Base-by-base conservation (phyloP, 345 rosid species). In the Aquilaria yunnanensis region DNA sequence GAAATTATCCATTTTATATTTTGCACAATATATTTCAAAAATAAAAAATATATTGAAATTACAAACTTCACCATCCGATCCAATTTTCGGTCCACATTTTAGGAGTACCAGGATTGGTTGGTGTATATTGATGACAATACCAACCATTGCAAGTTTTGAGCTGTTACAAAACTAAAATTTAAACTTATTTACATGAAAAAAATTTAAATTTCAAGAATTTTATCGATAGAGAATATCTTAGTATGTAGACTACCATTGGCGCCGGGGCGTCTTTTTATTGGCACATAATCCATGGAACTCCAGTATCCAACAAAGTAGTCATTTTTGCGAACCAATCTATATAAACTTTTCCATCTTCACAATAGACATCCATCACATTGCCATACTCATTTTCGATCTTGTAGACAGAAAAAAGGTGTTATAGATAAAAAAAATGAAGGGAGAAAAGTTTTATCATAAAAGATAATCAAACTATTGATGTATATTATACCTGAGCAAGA, bases 61-160 rank as follows among this genome's bases (percentile, higher is more conserved):
- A 0, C 23, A 16, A 29, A 56, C 72, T 49, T 12, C 23, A 86
- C 94, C 85, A 88, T 14, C 91, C 91, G 3, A 83, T 80, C 91
- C 84, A 87, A 54, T 83, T 85, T 66, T 87, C 90, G 12, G 88
- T 79, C 90, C 90, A 87, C 60, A 85, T 75, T 48, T 85, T 83
- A 5, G 89, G 91, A 14, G 65, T 74, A 12, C 57, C 68, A 1
- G 81, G 67, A 41, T 68, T 58, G 3, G 47, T 74, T 0, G 81
- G 88, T 8, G 67, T 62, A 55, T 59, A 81, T 10, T 65, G 31
- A 55, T 85, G 81, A 60, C 85, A 79, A 32, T 88, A 85, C 66
- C 67, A 85, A 0, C 87, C 87, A 63, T 83, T 83, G 65, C 85
- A 79, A 3, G 89, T 72, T 49, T 76, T 73, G 9, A 83, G 61